Evolutionary conservation across 2,329 filamentous ascomycete species (phyloP).

Genomic region (Alternaria panax): DNA sequence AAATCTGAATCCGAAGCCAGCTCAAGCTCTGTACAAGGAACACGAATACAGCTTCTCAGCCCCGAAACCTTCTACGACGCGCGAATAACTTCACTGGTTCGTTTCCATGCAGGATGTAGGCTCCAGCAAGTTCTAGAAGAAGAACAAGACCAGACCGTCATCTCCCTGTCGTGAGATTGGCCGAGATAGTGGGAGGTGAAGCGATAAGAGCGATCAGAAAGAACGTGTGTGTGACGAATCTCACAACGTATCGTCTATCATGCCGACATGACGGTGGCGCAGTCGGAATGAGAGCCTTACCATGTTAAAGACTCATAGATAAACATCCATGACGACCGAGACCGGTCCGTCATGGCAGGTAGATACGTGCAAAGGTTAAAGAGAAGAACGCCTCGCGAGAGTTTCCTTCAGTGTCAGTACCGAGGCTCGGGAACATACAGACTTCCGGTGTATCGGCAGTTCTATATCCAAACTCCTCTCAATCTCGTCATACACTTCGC

Average conservation of each 20-base stretch:
- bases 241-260: background rate
- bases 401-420: background rate
- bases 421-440: background rate
- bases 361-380: background rate
- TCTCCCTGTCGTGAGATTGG: background rate
- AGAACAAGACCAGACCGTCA: background rate
- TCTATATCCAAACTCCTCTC: background rate
- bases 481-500: background rate
- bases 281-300: background rate
- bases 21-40: background rate
- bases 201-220: background rate
- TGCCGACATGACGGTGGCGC: background rate
- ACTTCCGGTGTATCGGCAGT: background rate
- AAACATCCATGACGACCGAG: background rate
- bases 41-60: background rate
- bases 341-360: background rate
- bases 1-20: background rate
- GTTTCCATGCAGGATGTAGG: background rate
- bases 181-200: background rate
- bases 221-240: background rate
- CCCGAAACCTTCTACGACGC: background rate
- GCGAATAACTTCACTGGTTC: background rate
- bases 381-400: background rate
- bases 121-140: background rate
- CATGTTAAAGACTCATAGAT: background rate